A percentile compares a stretch with the other conserved stretches of the same genome.
These are phyloP conservation scores for Debaryomyces tyrocola DNA, from an alignment of 805 yeast genomes.

Conservation along the genomic window DNA sequence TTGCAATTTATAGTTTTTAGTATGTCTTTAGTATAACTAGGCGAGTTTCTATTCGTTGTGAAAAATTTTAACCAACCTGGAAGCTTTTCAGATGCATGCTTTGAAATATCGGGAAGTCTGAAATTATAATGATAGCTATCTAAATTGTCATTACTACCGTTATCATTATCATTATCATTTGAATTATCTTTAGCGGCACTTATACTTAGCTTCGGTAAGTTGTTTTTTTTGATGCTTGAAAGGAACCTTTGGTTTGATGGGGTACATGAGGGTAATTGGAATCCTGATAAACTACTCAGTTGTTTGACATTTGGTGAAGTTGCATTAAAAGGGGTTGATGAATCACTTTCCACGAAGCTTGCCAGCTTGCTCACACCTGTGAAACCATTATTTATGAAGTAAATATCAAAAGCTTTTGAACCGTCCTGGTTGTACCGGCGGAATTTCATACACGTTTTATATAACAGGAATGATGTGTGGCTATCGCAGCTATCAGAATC, in stretches of 20 bases:
- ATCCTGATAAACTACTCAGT: constrained; percentile 31
- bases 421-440: constrained; percentile 12
- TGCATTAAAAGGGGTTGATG: constrained; percentile 5
- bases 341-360: constrained; percentile 6
- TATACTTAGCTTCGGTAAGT: constrained; percentile 24
- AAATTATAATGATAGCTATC: constrained; percentile 21
- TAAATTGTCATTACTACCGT: background rate
- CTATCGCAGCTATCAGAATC: constrained; percentile 26
- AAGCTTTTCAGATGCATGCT: constrained; percentile 12
- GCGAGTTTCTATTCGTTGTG: constrained; percentile 6
- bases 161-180: constrained; percentile 1
- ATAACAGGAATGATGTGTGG: constrained; percentile 25
- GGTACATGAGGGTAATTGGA: constrained; percentile 41
- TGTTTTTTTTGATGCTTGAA: constrained; percentile 34
- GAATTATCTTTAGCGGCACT: background rate
- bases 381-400: constrained; percentile 30
- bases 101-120: constrained; percentile 18
- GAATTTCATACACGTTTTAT: constrained; percentile 36
- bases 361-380: background rate
- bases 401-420: constrained; percentile 15
- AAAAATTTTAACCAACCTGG: constrained; percentile 37
- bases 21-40: constrained; percentile 16
- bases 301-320: background rate
- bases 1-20: constrained; percentile 24
- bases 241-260: constrained; percentile 36